These are phyloP conservation scores for Physcomitrium patens DNA, from an alignment of 225 moss, liverwort and hornwort genomes.

Conservation along the genomic window DNA sequence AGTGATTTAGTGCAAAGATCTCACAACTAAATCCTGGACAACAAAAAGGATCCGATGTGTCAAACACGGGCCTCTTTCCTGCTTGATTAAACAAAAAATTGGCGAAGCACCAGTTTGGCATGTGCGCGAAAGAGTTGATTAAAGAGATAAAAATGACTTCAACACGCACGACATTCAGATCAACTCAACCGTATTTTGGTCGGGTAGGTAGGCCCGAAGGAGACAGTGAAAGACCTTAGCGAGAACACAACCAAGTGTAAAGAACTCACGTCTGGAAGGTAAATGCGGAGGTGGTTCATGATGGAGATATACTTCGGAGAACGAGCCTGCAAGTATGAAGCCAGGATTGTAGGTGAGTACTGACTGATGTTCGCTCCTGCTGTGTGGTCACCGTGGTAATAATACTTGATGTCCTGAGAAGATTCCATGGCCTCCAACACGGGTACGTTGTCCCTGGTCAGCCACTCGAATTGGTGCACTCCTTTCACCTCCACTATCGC, in stretches of 20 bases:
- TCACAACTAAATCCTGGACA: no score
- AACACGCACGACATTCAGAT: background rate
- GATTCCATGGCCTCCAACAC: constrained; percentile 91
- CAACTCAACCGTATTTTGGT: background rate
- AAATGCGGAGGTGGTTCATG: constrained; percentile 99
- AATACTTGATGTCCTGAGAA: constrained; percentile 83
- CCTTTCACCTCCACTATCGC: constrained; percentile 98
- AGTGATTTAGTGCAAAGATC: no score
- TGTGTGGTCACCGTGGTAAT: constrained; percentile 95
- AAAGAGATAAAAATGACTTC: no score
- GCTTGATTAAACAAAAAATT: no score
- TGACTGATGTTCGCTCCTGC: constrained; percentile 83
- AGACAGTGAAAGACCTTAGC: background rate
- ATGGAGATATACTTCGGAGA: constrained; percentile 99
- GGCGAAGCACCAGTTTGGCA: no score
- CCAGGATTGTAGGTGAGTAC: constrained; percentile 89
- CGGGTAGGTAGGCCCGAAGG: background rate
- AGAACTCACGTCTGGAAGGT: constrained; percentile 84
- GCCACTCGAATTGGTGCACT: constrained; percentile 96
- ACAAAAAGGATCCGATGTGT: no score
- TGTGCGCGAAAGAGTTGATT: no score
- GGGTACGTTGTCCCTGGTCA: constrained; percentile 94
- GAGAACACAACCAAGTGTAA: background rate
- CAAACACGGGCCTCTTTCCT: no score
- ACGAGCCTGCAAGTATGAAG: constrained; percentile 90